Conservation (phyloP, 164 flowering plant species). For the Macadamia integrifolia region DNA sequence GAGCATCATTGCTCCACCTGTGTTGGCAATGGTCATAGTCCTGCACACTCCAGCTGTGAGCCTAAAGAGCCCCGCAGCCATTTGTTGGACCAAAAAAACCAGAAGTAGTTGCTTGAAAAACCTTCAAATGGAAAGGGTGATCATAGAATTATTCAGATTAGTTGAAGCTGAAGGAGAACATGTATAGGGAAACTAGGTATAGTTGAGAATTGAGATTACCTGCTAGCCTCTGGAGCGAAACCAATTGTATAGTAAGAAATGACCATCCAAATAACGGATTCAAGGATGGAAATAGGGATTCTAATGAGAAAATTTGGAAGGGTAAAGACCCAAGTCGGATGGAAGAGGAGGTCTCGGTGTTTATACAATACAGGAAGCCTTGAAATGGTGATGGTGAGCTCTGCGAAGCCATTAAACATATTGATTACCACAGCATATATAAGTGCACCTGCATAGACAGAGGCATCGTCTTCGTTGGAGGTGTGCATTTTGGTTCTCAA, state of each 20-base stretch:
- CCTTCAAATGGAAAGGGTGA: conserved; percentile 31
- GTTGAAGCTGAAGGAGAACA: too few relatives aligned
- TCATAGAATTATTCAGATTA: too few relatives aligned
- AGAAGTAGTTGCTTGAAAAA: conserved; percentile 74
- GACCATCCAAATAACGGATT: conserved; percentile 61
- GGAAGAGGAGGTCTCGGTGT: conserved; percentile 82
- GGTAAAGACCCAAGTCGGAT: conserved; percentile 87
- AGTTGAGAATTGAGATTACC: conserved; percentile 30
- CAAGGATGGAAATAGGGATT: conserved; percentile 69
- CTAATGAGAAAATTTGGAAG: conserved; percentile 64
- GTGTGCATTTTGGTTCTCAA: conserved; percentile 50
- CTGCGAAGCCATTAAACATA: conserved; percentile 93
- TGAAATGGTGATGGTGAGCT: conserved; percentile 56
- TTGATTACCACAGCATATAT: conserved; percentile 55
- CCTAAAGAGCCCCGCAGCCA: conserved; percentile 77
- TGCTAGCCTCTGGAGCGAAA: conserved; percentile 86
- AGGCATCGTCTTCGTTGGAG: conserved; percentile 54
- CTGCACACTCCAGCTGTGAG: conserved; percentile 62
- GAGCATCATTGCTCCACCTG: conserved; percentile 55
- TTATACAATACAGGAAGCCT: conserved; percentile 97
- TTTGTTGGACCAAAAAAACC: conserved; percentile 67
- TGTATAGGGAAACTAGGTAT: too few relatives aligned
- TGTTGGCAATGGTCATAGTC: conserved; percentile 60
- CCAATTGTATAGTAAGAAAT: conserved; percentile 77
- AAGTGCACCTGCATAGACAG: conserved; percentile 64